Evolutionary conservation across 176 grass and related monocot species (phyloP).

Genomic region (Carex kokanica): DNA sequence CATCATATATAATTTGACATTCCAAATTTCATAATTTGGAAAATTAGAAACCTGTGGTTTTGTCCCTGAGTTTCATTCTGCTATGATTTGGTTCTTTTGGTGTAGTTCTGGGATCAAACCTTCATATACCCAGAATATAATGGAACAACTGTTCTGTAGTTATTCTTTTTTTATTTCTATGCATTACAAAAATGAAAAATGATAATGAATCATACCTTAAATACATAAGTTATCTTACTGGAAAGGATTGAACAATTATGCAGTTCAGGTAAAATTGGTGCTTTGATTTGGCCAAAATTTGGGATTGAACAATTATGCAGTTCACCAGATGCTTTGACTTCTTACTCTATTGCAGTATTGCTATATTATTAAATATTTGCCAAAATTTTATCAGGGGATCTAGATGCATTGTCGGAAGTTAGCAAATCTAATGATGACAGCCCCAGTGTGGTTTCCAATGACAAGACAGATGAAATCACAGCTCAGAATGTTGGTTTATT

Average conservation of each 20-base stretch:
- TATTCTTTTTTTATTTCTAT: not conserved
- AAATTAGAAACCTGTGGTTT: too few species aligned
- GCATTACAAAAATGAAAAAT: not conserved
- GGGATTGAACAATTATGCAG: too few species aligned
- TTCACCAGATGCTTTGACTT: too few species aligned
- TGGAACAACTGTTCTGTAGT: not conserved
- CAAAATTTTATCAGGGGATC: not conserved
- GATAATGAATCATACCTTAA: not conserved
- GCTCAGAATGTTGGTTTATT: not conserved
- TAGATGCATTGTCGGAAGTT: slow-evolving; percentile 4
- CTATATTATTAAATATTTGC: not conserved
- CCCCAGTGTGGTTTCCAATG: not conserved
- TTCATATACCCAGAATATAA: not conserved
- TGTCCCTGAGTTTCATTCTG: not conserved
- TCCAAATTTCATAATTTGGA: not conserved
- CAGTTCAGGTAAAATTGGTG: not conserved
- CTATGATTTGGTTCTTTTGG: not conserved
- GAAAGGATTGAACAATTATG: not conserved
- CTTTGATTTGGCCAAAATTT: not conserved
- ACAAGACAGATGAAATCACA: not conserved
- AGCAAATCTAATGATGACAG: not conserved
- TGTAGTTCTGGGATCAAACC: not conserved
- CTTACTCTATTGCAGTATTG: too few species aligned
- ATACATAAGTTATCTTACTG: not conserved
- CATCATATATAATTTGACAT: not conserved